Evolutionary conservation across 805 yeast genomes (phyloP).

Genomic region (Pichia membranifaciens): DNA sequence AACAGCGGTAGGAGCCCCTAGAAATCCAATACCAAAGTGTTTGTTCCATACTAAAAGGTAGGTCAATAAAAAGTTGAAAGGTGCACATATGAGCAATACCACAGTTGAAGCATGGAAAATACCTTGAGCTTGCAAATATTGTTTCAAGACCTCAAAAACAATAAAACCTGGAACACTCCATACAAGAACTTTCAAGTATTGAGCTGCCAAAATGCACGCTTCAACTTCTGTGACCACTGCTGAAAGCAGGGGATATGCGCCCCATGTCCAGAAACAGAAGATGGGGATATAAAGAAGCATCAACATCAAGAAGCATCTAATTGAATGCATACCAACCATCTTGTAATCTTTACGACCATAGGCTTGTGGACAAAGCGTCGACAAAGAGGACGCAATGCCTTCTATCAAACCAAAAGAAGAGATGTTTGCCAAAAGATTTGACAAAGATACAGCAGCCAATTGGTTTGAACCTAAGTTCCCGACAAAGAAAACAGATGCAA

Average conservation of each 20-base stretch:
- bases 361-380: slow-evolving; percentile 57
- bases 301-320: slow-evolving; percentile 45
- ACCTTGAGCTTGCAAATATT: slow-evolving; percentile 54
- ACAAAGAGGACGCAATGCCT: slow-evolving; percentile 52
- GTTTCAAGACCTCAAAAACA: slow-evolving; percentile 49
- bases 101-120: slow-evolving; percentile 52
- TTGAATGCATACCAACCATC: slow-evolving; percentile 45
- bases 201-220: slow-evolving; percentile 43
- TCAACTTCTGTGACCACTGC: slow-evolving; percentile 41
- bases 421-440: slow-evolving; percentile 51
- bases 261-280: slow-evolving; percentile 38
- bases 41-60: slow-evolving; percentile 39
- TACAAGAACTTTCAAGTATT: slow-evolving; percentile 40
- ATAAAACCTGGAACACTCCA: slow-evolving; percentile 55
- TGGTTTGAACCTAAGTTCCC: slow-evolving; percentile 57
- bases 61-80: slow-evolving; percentile 45
- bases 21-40: slow-evolving; percentile 44
- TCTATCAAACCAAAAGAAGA: slow-evolving; percentile 52
- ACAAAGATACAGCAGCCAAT: slow-evolving; percentile 54
- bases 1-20: slow-evolving; percentile 57
- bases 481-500: slow-evolving; percentile 49
- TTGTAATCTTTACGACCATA: slow-evolving; percentile 48
- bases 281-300: slow-evolving; percentile 33
- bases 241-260: slow-evolving; percentile 27
- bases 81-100: slow-evolving; percentile 48